Base-by-base conservation (phyloP, 2,329 filamentous ascomycete species). In the Colletotrichum theobromicola region DNA sequence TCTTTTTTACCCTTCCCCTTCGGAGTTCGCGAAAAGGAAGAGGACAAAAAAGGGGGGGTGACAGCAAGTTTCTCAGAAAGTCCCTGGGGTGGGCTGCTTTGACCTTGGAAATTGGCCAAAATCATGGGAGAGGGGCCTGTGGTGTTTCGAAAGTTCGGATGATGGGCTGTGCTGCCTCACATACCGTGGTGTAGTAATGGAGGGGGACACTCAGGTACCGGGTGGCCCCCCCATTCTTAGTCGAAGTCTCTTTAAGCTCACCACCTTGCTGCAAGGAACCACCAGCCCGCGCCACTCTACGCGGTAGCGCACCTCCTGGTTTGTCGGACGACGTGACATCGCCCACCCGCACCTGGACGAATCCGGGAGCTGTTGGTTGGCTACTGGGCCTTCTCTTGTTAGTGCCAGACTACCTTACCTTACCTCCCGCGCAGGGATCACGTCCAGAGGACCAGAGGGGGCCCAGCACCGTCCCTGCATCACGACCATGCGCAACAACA, bases 221-320 rank as follows among this genome's bases (percentile, higher is more conserved):
- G 46, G 67, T 70, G n/a, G n/a, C n/a, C n/a, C n/a, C n/a, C 72
- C 57, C 61, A 66, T 67, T 21, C 68, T 58, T 30, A 61, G 32
- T 64, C 60, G 72, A 72, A 53, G 73, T 75, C 58, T 61, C 73
- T 75, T 75, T 75, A 75, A 73, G 73, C 73, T 75, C 73, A 75
- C 28, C 61, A 72, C 72, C 67, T 55, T 35, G 18, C 34, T 71
- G 35, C 72, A 67, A 70, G 72, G 62, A 57, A 57, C 57, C 63
- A 30, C 32, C 32, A 18, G 16, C 35, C 26, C 26, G 35, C 21
- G 13, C 26, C 34, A 28, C 18, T 60, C n/a, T 16, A n/a, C n/a
- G n/a, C n/a, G n/a, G n/a, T n/a, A 28, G 61, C 67, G 21, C 37
- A 46, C n/a, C 42, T 46, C 42, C n/a, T 46, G 42, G 42, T 46